Base-by-base conservation (phyloP, 352 stramenopile species). In the Phytophthora idaei region DNA sequence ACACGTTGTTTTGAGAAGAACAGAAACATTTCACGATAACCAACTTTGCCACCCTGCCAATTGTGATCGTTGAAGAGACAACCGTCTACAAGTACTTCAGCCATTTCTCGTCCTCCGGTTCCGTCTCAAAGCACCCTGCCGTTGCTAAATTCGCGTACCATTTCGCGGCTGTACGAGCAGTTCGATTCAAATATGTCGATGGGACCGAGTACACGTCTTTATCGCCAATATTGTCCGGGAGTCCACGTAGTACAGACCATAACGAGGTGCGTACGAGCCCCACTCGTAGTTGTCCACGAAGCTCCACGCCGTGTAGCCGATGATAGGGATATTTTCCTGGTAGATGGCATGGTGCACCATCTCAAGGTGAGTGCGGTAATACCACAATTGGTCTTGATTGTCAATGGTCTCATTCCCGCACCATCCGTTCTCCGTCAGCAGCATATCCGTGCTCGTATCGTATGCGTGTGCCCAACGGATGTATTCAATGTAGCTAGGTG, bases 251-350 rank as follows among this genome's bases (percentile, higher is more conserved):
- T 81, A 90, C 14, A 90, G 71, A 6, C 81, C 81, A 37, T 46
- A 57, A 4, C 55, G 55, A 14, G n/a, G 55, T 6, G n/a, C 14
- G 31, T 54, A 90, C 42, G 78, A 88, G 5, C 93, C 78, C 96
- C 96, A 99, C 69, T 99, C 95, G 73, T 97, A 98, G 66, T 98
- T 98, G 70, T 98, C 94, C 51, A 98, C 66, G 29, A 98, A 81
- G 29, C 76, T 92, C 95, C 94, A 98, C 5, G 89, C 90, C 74
- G 95, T 98, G 74, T 98, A 98, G 7, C 90, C 93, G 54, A 85
- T 79, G 36, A 98, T 67, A 17, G 79, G 77, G 51, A 92, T 87
- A 5, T 80, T 71, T 6, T 84, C 63, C 31, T 85, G 64, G 3
- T 64, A 65, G 57, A 85, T 80, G 42, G 73, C 78, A 53, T 68